Percentiles rank a stretch among this genome's conserved stretches.
Conservation (phyloP, 1,284 basidiomycete genomes). For the Rhodotorula sp. region DNA sequence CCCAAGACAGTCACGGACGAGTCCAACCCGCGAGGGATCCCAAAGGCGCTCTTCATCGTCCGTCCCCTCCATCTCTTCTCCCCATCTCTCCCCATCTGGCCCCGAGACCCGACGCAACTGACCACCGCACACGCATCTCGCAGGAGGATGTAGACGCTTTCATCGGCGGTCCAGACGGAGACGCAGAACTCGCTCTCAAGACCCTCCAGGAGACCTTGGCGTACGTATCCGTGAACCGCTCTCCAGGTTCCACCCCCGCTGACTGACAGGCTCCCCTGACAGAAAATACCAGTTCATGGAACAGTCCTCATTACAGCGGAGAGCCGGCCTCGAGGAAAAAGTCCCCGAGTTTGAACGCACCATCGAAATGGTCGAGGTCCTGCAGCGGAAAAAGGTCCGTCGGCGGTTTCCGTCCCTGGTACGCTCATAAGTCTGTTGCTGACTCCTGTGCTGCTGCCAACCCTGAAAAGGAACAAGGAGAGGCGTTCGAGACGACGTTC, state of each 20-base stretch:
- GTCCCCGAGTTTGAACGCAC: slow-evolving; percentile 96
- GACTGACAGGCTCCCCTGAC: slow-evolving; percentile 16
- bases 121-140: too few relatives aligned
- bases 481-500: slow-evolving; percentile 78
- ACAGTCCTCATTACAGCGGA: slow-evolving; percentile 73
- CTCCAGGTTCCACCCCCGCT: too few relatives aligned
- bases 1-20: slow-evolving; percentile 46
- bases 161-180: slow-evolving; percentile 73
- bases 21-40: slow-evolving; percentile 86
- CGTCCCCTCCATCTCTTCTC: slow-evolving; percentile 47
- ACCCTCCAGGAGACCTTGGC: slow-evolving; percentile 89
- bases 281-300: slow-evolving; percentile 99
- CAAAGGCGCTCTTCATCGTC: slow-evolving; percentile 91
- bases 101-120: neutral
- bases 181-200: slow-evolving; percentile 74
- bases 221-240: slow-evolving; percentile 53
- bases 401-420: slow-evolving; percentile 55
- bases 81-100: neutral
- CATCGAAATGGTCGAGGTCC: slow-evolving; percentile 78
- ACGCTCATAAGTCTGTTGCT: neutral
- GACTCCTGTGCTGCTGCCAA: neutral
- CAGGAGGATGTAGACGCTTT: slow-evolving; percentile 82
- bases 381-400: slow-evolving; percentile 60
- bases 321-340: slow-evolving; percentile 80
- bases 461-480: slow-evolving; percentile 47